phyloP scores from a whole-genome alignment of 768 basidiomycete genomes.

The Royoungia palumana region DNA sequence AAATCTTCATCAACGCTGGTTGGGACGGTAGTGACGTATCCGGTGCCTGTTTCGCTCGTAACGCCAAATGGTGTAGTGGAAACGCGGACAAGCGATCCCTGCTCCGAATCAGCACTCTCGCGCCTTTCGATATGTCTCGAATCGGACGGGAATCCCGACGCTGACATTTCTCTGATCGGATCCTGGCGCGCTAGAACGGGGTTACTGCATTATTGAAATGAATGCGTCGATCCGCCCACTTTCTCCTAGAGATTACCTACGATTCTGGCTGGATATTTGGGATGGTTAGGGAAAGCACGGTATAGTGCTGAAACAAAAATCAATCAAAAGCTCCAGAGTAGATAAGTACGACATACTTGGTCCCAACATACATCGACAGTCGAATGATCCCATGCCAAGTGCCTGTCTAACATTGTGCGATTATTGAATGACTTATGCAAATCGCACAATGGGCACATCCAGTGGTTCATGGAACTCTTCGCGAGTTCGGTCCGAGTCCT shows the following conservation, averaged over 20 bases:
- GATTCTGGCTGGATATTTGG: slow-evolving; percentile 6
- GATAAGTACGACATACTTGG: slow-evolving; percentile 16
- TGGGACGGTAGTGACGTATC: slow-evolving; percentile 4
- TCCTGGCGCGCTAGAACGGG: slow-evolving; percentile 1
- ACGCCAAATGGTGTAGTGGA: slow-evolving; percentile 13
- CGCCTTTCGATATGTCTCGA: background rate
- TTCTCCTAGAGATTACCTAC: slow-evolving; percentile 8
- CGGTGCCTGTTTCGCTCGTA: slow-evolving; percentile 4
- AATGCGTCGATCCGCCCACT: background rate
- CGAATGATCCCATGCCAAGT: slow-evolving; percentile 49
- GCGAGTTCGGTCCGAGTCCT: slow-evolving; percentile 7
- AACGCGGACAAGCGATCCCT: slow-evolving; percentile 2
- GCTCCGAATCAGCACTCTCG: background rate
- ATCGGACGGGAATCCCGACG: slow-evolving; percentile 3
- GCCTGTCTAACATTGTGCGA: slow-evolving; percentile 42
- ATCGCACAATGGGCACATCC: slow-evolving; percentile 56
- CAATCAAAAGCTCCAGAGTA: background rate
- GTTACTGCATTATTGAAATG: background rate
- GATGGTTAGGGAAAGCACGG: slow-evolving; percentile 16
- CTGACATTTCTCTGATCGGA: slow-evolving; percentile 2
- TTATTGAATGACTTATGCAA: slow-evolving; percentile 42
- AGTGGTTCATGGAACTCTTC: slow-evolving; percentile 32
- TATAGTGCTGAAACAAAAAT: slow-evolving; percentile 10
- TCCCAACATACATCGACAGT: slow-evolving; percentile 40
- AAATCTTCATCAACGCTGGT: slow-evolving; percentile 18